Evolutionary conservation across 2,329 filamentous ascomycete genomes (phyloP), one percentile per base, ranked within the genome.

Genomic region (Penicillium sp.): DNA sequence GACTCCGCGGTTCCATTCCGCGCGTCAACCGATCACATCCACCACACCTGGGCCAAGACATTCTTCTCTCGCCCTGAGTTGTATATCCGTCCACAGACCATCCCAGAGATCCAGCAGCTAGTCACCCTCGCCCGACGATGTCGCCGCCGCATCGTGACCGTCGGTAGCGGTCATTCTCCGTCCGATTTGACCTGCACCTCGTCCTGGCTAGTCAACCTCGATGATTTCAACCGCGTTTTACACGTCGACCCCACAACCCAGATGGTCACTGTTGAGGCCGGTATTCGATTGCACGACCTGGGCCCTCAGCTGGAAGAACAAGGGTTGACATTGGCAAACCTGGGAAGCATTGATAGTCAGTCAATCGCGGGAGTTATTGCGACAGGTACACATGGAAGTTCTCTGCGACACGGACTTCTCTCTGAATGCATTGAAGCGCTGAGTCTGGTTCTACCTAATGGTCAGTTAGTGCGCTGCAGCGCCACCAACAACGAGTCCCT

Each of bases 291-390:
- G 57, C 85, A 85, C 65, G 78, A 87, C 56, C 78, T 99, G 54
- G 89, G 91, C 59, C 81, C 83, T 42, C 84, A 86, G 67, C 85
- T 97, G 29, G 90, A 90, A 62, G 81, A 83, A 52, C 76, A 87
- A 65, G 91, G 90, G 1, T 81, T 96, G 60, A 91, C 92, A 2
- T 88, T 99, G 83, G 89, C 90, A 26, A 97, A 95, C 71, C 79
- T 97, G 44, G 94, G 94, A 33, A 96, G 91, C 72, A 99, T 99
- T 75, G 92, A 97, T 72, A 85, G 91, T 66, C 94, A 99, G 79
- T 94, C 89, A 55, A 87, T 97, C 59, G 92, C 90, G 1, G 94
- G 94, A 26, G 92, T 92, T 14, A 95, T 97, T 58, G 87, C 89
- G 20, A 99, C 94, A 0, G 92, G 89, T 15, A 97, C 94, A 0